Conservation (phyloP, 140 eudicot species). For the Bidens hawaiensis region DNA sequence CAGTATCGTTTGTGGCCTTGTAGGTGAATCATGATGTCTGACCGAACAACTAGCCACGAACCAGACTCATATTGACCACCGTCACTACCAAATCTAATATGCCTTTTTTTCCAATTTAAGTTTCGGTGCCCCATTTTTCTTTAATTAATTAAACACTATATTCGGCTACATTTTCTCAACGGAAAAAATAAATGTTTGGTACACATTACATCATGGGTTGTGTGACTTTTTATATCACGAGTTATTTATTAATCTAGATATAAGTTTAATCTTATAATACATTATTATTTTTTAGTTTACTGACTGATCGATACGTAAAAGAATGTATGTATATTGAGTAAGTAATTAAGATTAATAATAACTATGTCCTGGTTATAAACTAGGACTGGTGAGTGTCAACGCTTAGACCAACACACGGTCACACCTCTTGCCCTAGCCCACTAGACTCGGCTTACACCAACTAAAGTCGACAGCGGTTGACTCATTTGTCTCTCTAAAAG, state of each 20-base stretch:
- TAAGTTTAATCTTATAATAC: background rate
- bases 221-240: background rate
- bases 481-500: too few species aligned
- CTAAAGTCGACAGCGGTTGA: too few species aligned
- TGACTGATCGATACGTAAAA: background rate
- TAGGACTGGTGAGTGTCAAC: too few species aligned
- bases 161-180: background rate
- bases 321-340: background rate
- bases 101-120: background rate
- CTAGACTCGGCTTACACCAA: too few species aligned
- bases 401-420: too few species aligned
- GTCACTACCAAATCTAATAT: background rate
- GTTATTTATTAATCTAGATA: background rate
- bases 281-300: too few species aligned
- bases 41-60: conserved; percentile 18
- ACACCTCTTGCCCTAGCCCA: too few species aligned
- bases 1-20: background rate
- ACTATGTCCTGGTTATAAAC: too few species aligned
- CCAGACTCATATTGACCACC: conserved; percentile 28
- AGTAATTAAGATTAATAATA: too few species aligned
- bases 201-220: background rate
- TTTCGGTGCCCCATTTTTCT: conserved; percentile 17
- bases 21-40: conserved; percentile 8
- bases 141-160: background rate
- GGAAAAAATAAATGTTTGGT: background rate